Evolutionary conservation across 2,329 filamentous ascomycete genomes (phyloP).

Genomic region (Alternaria viburni): DNA sequence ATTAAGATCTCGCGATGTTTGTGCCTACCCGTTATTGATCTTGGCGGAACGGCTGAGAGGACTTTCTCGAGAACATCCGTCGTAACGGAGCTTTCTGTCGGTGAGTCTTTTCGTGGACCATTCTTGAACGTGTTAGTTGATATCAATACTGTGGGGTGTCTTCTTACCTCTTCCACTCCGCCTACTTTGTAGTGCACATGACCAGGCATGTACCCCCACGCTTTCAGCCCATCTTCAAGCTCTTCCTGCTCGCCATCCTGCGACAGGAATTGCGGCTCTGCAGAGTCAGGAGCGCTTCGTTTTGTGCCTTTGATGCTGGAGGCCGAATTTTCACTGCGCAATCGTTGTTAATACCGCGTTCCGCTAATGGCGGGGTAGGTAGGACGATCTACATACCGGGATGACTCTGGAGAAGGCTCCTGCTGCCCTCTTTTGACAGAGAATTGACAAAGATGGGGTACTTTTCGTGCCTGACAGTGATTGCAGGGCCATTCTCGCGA

Average conservation of each 20-base stretch:
- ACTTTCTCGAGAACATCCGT: conserved; percentile 43
- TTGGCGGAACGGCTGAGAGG: conserved; percentile 38
- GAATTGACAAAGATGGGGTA: conserved; percentile 58
- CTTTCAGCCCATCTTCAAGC: conserved; percentile 36
- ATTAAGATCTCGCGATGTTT: too few species aligned
- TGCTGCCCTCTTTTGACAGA: conserved; percentile 41
- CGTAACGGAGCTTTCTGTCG: conserved; percentile 20
- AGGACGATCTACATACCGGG: conserved; percentile 20
- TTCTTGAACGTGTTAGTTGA: conserved; percentile 4
- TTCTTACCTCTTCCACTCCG: conserved; percentile 21
- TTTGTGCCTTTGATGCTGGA: conserved; percentile 27
- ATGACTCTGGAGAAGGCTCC: conserved; percentile 23
- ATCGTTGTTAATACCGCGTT: conserved; percentile 3
- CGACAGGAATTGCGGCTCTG: conserved; percentile 5
- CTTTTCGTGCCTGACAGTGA: conserved; percentile 56
- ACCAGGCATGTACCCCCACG: conserved; percentile 47
- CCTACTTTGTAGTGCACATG: conserved; percentile 42
- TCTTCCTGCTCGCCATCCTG: conserved; percentile 15
- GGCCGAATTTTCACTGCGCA: conserved; percentile 17
- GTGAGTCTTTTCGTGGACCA: conserved; percentile 8
- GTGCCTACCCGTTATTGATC: conserved; percentile 38
- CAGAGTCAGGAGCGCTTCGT: conserved; percentile 21
- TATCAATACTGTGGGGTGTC: neutral
- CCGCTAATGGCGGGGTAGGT: neutral
- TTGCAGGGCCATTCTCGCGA: conserved; percentile 60